A percentile compares a stretch with the other conserved stretches of the same genome.
Evolutionary conservation across 177 flowering plant genomes (phyloP).

Genomic region (Vitis hybrid): DNA sequence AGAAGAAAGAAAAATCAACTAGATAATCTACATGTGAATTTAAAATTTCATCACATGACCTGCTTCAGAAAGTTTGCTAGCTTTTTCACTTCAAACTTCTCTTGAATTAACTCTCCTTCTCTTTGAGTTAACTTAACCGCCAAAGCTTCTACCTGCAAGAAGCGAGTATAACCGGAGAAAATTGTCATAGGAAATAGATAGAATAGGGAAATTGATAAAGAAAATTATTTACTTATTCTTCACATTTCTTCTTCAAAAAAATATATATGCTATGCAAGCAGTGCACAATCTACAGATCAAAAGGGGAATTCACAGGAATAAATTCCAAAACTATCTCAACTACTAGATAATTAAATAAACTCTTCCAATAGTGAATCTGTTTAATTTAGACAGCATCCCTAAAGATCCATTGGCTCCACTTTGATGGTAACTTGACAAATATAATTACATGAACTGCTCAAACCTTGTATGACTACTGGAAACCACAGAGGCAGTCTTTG

Average conservation of each 20-base stretch:
- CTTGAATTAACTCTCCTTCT: conserved; percentile 96
- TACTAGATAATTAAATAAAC: background rate
- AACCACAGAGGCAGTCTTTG: no score
- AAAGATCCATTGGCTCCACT: no score
- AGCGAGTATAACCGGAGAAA: conserved; percentile 1
- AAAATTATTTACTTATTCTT: background rate
- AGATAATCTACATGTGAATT: background rate
- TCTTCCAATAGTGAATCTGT: no score
- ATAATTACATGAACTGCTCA: no score
- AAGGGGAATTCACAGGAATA: background rate
- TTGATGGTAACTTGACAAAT: no score
- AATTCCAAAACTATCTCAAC: background rate
- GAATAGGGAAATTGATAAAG: background rate
- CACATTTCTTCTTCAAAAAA: background rate
- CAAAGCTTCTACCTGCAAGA: conserved; percentile 84
- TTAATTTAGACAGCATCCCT: no score
- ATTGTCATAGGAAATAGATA: background rate
- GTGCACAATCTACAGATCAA: background rate
- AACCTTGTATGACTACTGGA: no score
- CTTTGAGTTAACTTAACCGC: conserved; percentile 95
- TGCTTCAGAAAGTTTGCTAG: conserved; percentile 91
- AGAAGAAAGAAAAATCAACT: background rate
- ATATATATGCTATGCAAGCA: background rate
- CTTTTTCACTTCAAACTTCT: conserved; percentile 93
- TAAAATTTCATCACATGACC: conserved; percentile 33